Conservation (phyloP, 345 rosid genomes). For the Heritiera littoralis region DNA sequence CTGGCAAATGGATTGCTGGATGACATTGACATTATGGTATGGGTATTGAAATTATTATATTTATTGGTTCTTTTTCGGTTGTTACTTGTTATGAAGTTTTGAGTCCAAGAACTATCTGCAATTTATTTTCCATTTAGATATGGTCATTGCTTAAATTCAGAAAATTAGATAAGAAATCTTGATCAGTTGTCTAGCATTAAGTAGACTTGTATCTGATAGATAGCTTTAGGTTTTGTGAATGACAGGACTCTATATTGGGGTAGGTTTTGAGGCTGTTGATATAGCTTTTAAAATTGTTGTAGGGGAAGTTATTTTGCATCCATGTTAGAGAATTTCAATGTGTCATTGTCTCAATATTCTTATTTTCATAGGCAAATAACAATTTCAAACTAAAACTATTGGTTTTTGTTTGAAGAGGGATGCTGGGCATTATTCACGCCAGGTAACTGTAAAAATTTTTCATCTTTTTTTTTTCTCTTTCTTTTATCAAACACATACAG, state of each 20-base stretch:
- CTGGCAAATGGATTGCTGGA: background rate
- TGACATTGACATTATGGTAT: background rate
- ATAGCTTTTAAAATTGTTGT: background rate
- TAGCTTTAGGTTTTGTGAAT: background rate
- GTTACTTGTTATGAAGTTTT: conserved; percentile 1
- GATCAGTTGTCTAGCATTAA: background rate
- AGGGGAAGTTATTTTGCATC: background rate
- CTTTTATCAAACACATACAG: too few species aligned
- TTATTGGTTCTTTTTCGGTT: background rate
- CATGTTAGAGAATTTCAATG: conserved; percentile 10
- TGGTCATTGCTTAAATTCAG: background rate
- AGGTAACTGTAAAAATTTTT: too few species aligned
- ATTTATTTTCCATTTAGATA: background rate
- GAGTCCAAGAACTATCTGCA: background rate
- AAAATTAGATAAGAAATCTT: background rate
- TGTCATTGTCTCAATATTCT: background rate
- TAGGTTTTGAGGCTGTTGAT: background rate
- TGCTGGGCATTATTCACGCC: too few species aligned
- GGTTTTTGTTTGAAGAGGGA: background rate
- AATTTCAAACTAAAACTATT: background rate
- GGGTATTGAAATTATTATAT: background rate
- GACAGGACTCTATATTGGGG: background rate
- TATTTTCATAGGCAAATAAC: background rate
- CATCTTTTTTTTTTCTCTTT: too few species aligned
- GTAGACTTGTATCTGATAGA: background rate